Base-by-base conservation (phyloP, 2,329 filamentous ascomycete species). In the Cladosporium sp. region DNA sequence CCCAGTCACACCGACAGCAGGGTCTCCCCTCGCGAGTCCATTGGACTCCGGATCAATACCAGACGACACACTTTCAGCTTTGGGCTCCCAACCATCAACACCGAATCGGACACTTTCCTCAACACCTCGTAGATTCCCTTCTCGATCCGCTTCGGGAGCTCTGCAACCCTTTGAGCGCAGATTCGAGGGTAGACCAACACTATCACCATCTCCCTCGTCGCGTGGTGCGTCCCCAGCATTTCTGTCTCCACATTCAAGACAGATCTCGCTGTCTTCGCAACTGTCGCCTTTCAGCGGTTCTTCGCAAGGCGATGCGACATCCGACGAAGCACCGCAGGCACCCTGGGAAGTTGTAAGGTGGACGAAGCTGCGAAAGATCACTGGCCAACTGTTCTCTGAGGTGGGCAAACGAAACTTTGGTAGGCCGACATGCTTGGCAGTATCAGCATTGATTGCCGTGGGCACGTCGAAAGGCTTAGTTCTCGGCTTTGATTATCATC, bases 341-440 rank as follows among this genome's bases (percentile, higher is more conserved):
- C 95, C 95, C 1, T 99, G 95, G 96, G 95, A 99, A 74, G 93
- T 98, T 63, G 91, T 99, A 66, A 86, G 93, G 74, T 99, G 96
- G 96, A 98, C 92, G 1, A 95, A 91, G 75, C 81, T 99, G 65
- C 91, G 89, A 74, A 98, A 96, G 77, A 87, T 99, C 68, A 93
- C 92, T 28, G 88, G 87, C 0, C 92, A 98, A 77, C 88, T 91
- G 3, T 98, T 98, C 77, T 97, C 94, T 2, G 96, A 99, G 78
- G 86, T 89, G 52, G 95, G 93, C 40, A 95, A 89, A 80, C 89
- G 95, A 67, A 97, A 91, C 77, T 98, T 97, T 82, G 96, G 95
- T 31, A 85, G 89, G 49, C 93, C 94, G 28, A 97, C 94, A 0
- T 97, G 93, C 80, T 85, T 98, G 73, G 89, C 90, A 49, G 90